Evolutionary conservation across 768 basidiomycete genomes (phyloP).

Genomic region (Mycena venus): DNA sequence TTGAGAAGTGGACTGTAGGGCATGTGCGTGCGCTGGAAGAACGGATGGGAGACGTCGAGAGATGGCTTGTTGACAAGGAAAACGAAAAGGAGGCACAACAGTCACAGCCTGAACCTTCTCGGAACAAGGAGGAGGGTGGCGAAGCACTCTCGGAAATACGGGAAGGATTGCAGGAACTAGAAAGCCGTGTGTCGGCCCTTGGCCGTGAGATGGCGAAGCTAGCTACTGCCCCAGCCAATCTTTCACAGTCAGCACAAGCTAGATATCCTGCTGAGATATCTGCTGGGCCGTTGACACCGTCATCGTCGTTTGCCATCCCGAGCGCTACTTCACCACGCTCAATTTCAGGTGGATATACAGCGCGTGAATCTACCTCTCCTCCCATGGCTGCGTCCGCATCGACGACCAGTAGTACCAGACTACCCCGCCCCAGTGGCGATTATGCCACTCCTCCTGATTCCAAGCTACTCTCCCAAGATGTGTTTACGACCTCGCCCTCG

Average conservation of each 20-base stretch:
- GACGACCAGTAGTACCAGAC: conserved; percentile 64
- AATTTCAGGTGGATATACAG: conserved; percentile 52
- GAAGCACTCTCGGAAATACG: conserved; percentile 62
- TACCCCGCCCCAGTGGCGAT: conserved; percentile 89
- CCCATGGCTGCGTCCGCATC: conserved; percentile 65
- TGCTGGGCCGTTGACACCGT: conserved; percentile 34
- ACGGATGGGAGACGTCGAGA: conserved; percentile 92
- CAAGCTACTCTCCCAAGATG: conserved; percentile 45
- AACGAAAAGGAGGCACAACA: conserved; percentile 64
- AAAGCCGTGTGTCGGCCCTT: conserved; percentile 79
- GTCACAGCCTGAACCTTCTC: conserved; percentile 33
- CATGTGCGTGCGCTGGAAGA: conserved; percentile 93
- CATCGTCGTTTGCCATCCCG: conserved; percentile 42
- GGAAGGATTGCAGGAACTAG: conserved; percentile 80
- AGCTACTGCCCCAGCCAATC: conserved; percentile 62
- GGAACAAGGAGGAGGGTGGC: conserved; percentile 20
- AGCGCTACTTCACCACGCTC: conserved; percentile 45
- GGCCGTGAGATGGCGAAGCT: conserved; percentile 87
- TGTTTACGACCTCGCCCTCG: conserved; percentile 61
- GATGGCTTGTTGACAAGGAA: conserved; percentile 90
- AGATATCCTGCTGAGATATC: conserved; percentile 29
- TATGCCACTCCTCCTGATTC: conserved; percentile 77
- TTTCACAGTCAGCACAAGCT: conserved; percentile 40
- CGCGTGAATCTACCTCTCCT: conserved; percentile 74
- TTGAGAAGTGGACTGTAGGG: conserved; percentile 91